Evolutionary conservation across 2,329 filamentous ascomycete genomes (phyloP), one percentile per base, ranked within the genome.

Genomic region (Scytalidium lignicola): DNA sequence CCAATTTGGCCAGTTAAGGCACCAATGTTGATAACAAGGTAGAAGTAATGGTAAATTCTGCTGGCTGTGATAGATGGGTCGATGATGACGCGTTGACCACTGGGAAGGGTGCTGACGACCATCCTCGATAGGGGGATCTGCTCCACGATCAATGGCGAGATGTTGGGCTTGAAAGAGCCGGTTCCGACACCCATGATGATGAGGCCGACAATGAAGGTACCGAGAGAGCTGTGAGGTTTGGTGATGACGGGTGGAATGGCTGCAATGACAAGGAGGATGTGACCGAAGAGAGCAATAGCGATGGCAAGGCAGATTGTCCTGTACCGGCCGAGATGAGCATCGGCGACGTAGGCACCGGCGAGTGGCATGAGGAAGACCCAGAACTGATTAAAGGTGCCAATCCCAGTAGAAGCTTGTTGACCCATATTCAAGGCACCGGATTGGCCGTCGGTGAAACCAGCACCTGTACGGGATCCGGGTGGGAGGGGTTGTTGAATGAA

Each of bases 91-190:
- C 77, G 74, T 55, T 82, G 74, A 20, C 81, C 81, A 7, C 66
- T 73, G 41, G 74, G 67, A 1, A 73, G 62, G 10, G 69, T 74
- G 42, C 72, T 68, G 42, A 83, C 71, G 40, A 70, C 67, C 20
- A 76, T 69, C 47, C 72, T 74, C 1, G 74, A 73, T n/a, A 76
- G 69, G 2, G 66, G 69, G 54, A 80, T 75, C 57, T 85, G 80
- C 57, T 85, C 82, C 6, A 78, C 80, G 48, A 85, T 78, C 46
- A 84, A 66, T 2, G 80, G 79, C 0, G 80, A 79, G 39, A 88
- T 83, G 57, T 87, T 88, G 17, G 81, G 76, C 68, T 88, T 89
- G 74, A 88, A 87, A 50, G 82, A 79, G 50, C 85, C 85, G 1
- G 83, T 85, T 41, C 84, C 85, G 5, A 87, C 58, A 2, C 82